Evolutionary conservation across 495 filamentous ascomycete genomes (phyloP), one percentile per base, ranked within the genome.

Genomic region (Penicillium longicatenatum): DNA sequence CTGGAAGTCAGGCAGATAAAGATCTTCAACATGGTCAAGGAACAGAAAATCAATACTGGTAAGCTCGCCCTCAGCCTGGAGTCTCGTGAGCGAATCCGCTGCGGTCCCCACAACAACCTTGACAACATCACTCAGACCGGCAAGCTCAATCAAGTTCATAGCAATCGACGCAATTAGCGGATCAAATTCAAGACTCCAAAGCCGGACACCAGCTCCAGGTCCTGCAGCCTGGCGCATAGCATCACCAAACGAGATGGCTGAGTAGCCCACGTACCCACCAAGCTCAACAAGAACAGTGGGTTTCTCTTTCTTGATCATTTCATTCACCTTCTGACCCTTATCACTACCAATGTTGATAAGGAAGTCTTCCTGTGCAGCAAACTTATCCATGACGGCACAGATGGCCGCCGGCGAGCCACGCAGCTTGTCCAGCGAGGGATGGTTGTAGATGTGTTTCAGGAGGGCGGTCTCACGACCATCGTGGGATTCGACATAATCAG

Each of bases 231-330:
- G 67, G 22, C 77, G 75, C n/a, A 89, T 64, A 14, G 84, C 83
- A 21, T 79, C 72, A 14, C 79, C 86, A 57, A 90, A 91, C 2
- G 87, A 73, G 41, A 91, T 79, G 26, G 83, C 81, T 0, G 86
- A 90, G 71, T 89, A 91, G 35, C 87, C 87, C 31, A 88, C 72
- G 65, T 90, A 90, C n/a, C 83, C 85, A 35, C 87, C 87, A 5
- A 89, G 71, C 65, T 90, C 87, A 22, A 89, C 76, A 65, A 89
- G 80, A 3, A 75, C 70, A 12, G 75, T 50, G 0, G 89, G 89
- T 59, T 83, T 84, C 19, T 79, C 66, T 44, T 84, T 64, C 8
- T 65, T 64, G 47, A 92, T 88, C 3, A 88, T 61, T 29, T 83
- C 71, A 4, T 70, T 69, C 9, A 91, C 76, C 12, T 87, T 82